Conservation (phyloP, 108 stramenopile genomes). For the Cyclotella distinguenda region DNA sequence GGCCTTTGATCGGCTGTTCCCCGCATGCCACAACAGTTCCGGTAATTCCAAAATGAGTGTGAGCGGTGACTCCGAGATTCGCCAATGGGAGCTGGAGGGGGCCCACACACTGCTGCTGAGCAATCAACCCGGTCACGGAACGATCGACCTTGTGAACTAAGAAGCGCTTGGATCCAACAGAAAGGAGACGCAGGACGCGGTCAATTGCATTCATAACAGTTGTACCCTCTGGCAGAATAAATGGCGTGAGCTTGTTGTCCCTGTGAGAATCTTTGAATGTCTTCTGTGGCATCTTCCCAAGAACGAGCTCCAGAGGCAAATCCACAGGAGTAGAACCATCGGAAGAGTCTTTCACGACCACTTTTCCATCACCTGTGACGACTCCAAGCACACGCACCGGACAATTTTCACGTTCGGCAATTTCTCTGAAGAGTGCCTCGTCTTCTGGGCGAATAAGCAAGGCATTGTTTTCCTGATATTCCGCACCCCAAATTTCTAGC, state of each 20-base stretch:
- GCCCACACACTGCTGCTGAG: constrained; percentile 99
- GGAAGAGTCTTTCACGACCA: constrained; percentile 90
- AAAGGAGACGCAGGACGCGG: constrained; percentile 91
- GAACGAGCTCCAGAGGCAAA: constrained; percentile 93
- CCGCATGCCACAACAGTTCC: constrained; percentile 97
- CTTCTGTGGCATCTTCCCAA: constrained; percentile 99
- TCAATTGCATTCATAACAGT: constrained; percentile 75
- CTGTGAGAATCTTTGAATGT: constrained; percentile 84
- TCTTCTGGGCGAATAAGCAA: constrained; percentile 84
- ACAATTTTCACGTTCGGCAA: constrained; percentile 95
- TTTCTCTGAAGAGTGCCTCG: constrained; percentile 71
- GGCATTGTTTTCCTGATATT: constrained; percentile 99
- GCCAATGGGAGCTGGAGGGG: constrained; percentile 96
- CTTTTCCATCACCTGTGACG: constrained; percentile 91
- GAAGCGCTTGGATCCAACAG: constrained; percentile 98
- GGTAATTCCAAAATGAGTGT: constrained; percentile 90
- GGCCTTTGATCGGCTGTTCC: constrained; percentile 97
- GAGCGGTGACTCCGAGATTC: constrained; percentile 94
- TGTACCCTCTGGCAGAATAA: constrained; percentile 69
- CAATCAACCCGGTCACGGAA: constrained; percentile 97
- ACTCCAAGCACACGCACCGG: constrained; percentile 86
- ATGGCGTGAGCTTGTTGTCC: constrained; percentile 57
- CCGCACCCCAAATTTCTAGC: constrained; percentile 98
- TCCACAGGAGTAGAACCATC: constrained; percentile 95
- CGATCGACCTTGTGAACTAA: constrained; percentile 99